Conservation (phyloP, 805 yeast genomes). For the Yueomyces sp. region DNA sequence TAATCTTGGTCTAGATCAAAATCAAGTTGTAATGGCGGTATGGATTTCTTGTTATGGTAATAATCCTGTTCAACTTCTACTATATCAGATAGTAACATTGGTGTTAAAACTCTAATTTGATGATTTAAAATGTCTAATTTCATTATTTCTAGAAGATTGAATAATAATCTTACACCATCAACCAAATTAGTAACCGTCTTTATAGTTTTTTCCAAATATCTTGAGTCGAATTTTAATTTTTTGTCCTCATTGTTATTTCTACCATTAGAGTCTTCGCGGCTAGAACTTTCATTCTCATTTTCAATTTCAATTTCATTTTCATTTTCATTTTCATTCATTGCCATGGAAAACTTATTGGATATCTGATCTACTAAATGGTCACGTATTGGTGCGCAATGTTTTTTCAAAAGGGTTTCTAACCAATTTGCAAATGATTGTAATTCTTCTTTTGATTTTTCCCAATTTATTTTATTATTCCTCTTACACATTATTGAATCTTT, state of each 20-base stretch:
- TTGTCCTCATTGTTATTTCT: not conserved
- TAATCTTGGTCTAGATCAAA: too few relatives aligned
- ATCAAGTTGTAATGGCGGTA: not conserved
- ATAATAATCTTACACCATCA: constrained; percentile 63
- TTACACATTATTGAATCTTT: too few relatives aligned
- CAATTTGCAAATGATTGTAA: not conserved
- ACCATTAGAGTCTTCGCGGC: too few relatives aligned
- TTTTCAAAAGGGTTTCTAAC: constrained; percentile 39
- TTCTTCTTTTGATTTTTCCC: not conserved
- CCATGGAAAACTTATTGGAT: constrained; percentile 39
- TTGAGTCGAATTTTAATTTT: too few relatives aligned
- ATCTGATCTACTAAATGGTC: constrained; percentile 79
- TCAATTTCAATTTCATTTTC: constrained; percentile 4
- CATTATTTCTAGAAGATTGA: constrained; percentile 83
- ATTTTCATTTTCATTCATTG: constrained; percentile 20
- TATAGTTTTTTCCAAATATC: too few relatives aligned
- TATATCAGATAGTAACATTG: constrained; percentile 73
- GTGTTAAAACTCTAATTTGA: constrained; percentile 75
- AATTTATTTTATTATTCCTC: too few relatives aligned
- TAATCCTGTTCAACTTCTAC: constrained; percentile 81
- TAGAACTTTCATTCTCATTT: not conserved
- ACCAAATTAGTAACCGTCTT: constrained; percentile 38
- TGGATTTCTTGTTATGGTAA: constrained; percentile 27
- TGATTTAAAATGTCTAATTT: constrained; percentile 94
- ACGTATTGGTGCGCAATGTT: constrained; percentile 93